Conservation (phyloP, 176 grass and related monocot species). For the Luzula sylvatica region DNA sequence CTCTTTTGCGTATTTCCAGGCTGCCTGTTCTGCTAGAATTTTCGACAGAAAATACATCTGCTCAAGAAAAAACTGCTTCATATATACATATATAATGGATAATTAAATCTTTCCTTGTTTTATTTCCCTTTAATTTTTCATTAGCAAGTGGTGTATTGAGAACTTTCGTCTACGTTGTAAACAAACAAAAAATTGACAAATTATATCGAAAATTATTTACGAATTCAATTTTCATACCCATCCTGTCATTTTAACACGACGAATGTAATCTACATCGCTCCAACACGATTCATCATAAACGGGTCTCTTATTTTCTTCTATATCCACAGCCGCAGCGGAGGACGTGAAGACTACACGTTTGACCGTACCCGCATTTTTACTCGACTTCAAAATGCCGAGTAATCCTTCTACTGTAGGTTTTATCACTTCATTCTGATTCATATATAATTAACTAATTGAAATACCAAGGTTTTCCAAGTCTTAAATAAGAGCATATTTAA, state of each 20-base stretch:
- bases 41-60: constrained; percentile 43
- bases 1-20: constrained; percentile 15
- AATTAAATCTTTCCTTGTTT: background rate
- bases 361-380: constrained; percentile 18
- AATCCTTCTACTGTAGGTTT: constrained; percentile 16
- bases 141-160: no score
- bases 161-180: no score
- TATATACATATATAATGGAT: background rate
- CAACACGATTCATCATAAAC: constrained; percentile 23
- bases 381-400: constrained; percentile 21
- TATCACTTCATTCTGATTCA: constrained; percentile 26
- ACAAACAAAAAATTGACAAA: no score
- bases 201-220: background rate
- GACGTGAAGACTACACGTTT: constrained; percentile 30
- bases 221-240: constrained; percentile 9
- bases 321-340: background rate
- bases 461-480: no score
- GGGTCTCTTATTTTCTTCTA: background rate
- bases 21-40: constrained; percentile 31
- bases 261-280: constrained; percentile 27
- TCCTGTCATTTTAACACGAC: constrained; percentile 2
- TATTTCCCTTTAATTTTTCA: no score
- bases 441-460: no score
- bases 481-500: background rate
- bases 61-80: background rate